Conservation (phyloP, 441 rosid genomes). For the Populus hybrid region DNA sequence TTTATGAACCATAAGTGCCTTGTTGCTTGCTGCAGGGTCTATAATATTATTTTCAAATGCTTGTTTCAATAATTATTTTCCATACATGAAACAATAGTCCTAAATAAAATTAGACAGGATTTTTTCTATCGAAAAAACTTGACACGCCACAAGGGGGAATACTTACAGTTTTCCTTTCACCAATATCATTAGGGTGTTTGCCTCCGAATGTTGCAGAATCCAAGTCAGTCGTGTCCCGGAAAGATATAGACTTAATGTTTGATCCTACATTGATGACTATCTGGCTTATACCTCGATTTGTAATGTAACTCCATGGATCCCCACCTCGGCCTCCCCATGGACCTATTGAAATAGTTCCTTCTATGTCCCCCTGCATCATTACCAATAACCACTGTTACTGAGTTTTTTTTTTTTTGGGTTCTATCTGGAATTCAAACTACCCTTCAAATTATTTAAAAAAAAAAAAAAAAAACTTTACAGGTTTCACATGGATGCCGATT, state of each 20-base stretch:
- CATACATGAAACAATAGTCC: too few relatives aligned
- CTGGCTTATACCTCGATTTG: neutral
- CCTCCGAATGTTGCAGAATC: neutral
- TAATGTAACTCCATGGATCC: neutral
- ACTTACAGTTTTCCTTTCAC: neutral
- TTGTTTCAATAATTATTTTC: too few relatives aligned
- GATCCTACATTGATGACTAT: neutral
- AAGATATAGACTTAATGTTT: neutral
- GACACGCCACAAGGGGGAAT: neutral
- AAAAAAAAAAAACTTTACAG: too few relatives aligned
- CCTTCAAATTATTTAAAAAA: too few relatives aligned
- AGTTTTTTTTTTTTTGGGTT: too few relatives aligned
- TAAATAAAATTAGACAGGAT: too few relatives aligned
- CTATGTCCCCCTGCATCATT: neutral
- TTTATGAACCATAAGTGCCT: neutral
- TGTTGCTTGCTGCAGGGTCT: too few relatives aligned
- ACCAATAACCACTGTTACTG: neutral
- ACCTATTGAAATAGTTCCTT: neutral
- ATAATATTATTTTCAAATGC: too few relatives aligned
- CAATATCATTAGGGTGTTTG: neutral
- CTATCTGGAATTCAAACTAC: neutral
- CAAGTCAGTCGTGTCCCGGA: neutral
- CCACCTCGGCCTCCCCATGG: neutral
- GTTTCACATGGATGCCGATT: too few relatives aligned
- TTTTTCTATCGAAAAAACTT: neutral